Percentiles rank a stretch among this genome's conserved stretches.
Conservation (phyloP, 2,329 filamentous ascomycete genomes). For the Colletotrichum sp. region DNA sequence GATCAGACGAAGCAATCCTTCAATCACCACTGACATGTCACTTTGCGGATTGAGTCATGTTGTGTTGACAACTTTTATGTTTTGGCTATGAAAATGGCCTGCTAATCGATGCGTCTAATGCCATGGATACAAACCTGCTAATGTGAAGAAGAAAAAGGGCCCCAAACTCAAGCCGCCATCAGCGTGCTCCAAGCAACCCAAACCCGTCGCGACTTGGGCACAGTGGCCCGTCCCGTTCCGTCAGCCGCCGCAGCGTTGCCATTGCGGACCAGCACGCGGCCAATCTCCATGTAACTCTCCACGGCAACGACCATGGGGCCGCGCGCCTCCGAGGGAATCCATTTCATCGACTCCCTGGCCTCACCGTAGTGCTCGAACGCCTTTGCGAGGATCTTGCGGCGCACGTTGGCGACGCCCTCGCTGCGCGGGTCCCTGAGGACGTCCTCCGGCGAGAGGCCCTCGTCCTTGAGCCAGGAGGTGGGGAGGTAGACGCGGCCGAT, state of each 20-base stretch:
- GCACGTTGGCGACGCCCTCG: slow-evolving; percentile 52
- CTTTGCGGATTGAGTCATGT: not conserved
- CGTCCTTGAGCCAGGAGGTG: slow-evolving; percentile 64
- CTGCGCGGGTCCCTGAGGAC: slow-evolving; percentile 57
- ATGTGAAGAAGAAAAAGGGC: not conserved
- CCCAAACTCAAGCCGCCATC: slow-evolving; percentile 13
- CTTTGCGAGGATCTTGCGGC: slow-evolving; percentile 59
- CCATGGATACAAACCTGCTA: not conserved
- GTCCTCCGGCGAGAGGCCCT: slow-evolving; percentile 57
- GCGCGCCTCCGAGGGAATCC: slow-evolving; percentile 63
- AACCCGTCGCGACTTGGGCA: slow-evolving; percentile 51
- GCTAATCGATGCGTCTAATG: slow-evolving; percentile 11
- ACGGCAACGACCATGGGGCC: slow-evolving; percentile 72
- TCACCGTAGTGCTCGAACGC: slow-evolving; percentile 66
- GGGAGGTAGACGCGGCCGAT: slow-evolving; percentile 75
- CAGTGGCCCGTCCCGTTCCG: slow-evolving; percentile 41
- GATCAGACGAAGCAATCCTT: not conserved
- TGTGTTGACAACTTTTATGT: not conserved
- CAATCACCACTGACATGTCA: not conserved
- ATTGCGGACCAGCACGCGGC: slow-evolving; percentile 55
- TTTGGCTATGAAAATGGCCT: not conserved
- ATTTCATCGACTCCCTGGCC: slow-evolving; percentile 62
- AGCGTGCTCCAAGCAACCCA: slow-evolving; percentile 64
- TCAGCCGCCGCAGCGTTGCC: not conserved
- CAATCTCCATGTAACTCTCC: slow-evolving; percentile 80